Evolutionary conservation across 2,329 filamentous ascomycete species (phyloP).

Genomic region (Berkeleyomyces rouxiae): DNA sequence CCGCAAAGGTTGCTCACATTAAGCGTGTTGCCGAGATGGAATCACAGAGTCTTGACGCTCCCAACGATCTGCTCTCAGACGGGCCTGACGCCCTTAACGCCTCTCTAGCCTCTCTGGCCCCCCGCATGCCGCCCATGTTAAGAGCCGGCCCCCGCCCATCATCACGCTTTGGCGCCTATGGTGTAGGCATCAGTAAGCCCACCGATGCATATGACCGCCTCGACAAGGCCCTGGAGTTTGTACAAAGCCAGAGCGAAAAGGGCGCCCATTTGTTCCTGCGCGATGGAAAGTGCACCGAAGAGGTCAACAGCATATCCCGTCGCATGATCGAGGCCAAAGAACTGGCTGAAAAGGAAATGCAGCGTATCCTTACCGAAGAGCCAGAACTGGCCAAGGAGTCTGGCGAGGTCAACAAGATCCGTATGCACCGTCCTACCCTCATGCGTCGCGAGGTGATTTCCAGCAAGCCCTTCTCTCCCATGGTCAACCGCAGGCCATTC

Average conservation of each 20-base stretch:
- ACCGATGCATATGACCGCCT: slow-evolving; percentile 50
- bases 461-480: slow-evolving; percentile 11
- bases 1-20: slow-evolving; percentile 53
- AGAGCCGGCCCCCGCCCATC: slow-evolving; percentile 20
- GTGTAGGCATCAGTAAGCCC: slow-evolving; percentile 16
- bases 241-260: slow-evolving; percentile 67
- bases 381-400: slow-evolving; percentile 26
- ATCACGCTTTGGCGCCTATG: slow-evolving; percentile 13
- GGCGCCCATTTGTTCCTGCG: slow-evolving; percentile 82
- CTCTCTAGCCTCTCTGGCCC: slow-evolving; percentile 8
- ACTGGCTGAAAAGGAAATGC: slow-evolving; percentile 42
- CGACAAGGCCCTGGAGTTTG: slow-evolving; percentile 63
- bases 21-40: slow-evolving; percentile 43
- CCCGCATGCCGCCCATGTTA: slow-evolving; percentile 25
- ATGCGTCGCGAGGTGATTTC: slow-evolving; percentile 31
- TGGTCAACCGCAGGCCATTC: neutral
- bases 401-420: slow-evolving; percentile 25
- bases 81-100: slow-evolving; percentile 15
- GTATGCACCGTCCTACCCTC: slow-evolving; percentile 35
- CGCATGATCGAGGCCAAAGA: slow-evolving; percentile 48
- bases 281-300: slow-evolving; percentile 66
- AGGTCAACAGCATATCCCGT: slow-evolving; percentile 52
- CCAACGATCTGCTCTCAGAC: neutral
- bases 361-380: slow-evolving; percentile 37
- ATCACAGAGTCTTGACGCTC: slow-evolving; percentile 26